Evolutionary conservation across 1,284 basidiomycete genomes (phyloP), one percentile per base, ranked within the genome.

Genomic region (Boletellus sp.): DNA sequence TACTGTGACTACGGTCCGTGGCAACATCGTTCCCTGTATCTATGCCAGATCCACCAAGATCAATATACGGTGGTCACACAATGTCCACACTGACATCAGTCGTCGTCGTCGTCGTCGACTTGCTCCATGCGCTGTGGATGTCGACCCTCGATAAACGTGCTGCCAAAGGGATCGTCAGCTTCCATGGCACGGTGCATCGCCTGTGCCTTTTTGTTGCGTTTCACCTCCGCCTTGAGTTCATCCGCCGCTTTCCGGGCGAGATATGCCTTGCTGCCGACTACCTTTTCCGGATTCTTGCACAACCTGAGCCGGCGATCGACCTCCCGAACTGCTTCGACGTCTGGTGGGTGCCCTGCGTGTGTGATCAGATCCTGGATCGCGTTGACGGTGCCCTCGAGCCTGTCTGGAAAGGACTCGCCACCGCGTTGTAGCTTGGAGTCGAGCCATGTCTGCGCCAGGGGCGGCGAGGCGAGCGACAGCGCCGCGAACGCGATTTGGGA

Each of bases 251-350:
- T 79, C 57, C 79, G 80, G 27, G 79, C 78, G 19, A 81, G 62
- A 63, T 84, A 90, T 47, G 92, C 79, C 39, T 86, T 87, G 51
- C 83, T 94, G 10, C 91, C 92, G 5, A 84, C 81, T 10, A 94
- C 83, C 63, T 94, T 95, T 67, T 94, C 92, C 7, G 94, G 94
- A 60, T 97, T 96, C 61, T 91, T 89, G 71, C 93, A 96, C 33
- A 86, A 60, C 59, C 81, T 86, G 36, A 97, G 70, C 37, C 91
- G 75, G 60, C 85, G 79, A 64, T 97, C 94, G 5, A 96, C 84
- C 59, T 89, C 84, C 26, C 88, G 86, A 16, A 95, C 91, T 29
- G 78, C 74, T 52, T 91, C 90, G n/a, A 94, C 75, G 50, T 89
- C 78, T 14, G 91, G 81, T 20, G 77, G 73, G 23, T 72, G 69